Percentiles rank a stretch among this genome's conserved stretches.
Conservation (phyloP, 129 eudicot species). For the Sambucus nigra region DNA sequence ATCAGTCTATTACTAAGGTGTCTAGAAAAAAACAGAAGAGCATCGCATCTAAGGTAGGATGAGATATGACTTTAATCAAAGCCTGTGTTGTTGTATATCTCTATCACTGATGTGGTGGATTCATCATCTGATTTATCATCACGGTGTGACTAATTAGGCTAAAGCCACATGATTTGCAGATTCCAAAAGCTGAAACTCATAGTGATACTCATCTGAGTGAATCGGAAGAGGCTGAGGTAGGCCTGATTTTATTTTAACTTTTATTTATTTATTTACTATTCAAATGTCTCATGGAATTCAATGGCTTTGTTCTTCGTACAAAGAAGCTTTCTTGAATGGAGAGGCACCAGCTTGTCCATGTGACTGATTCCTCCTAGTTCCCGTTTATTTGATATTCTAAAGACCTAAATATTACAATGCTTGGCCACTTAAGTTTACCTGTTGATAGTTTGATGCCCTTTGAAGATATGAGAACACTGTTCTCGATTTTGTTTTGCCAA, state of each 20-base stretch:
- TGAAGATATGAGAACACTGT: too few species aligned
- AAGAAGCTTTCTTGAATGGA: background rate
- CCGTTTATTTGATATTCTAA: too few species aligned
- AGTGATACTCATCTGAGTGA: constrained; percentile 27
- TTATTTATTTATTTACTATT: constrained; percentile 3
- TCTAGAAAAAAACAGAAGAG: constrained; percentile 54
- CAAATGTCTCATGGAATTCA: constrained; percentile 4
- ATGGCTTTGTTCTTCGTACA: background rate
- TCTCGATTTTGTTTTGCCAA: too few species aligned
- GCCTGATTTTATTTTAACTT: constrained; percentile 7
- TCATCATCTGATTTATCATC: constrained; percentile 11
- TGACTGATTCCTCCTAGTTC: too few species aligned
- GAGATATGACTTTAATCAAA: background rate
- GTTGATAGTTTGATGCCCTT: too few species aligned
- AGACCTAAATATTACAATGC: too few species aligned
- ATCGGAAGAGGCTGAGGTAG: constrained; percentile 43
- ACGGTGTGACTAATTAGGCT: constrained; percentile 15
- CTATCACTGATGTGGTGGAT: background rate
- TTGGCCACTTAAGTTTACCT: too few species aligned
- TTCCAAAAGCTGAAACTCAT: constrained; percentile 34
- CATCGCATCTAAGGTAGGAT: constrained; percentile 52
- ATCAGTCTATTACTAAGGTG: constrained; percentile 31
- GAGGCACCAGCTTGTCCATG: background rate
- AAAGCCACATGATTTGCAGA: constrained; percentile 27
- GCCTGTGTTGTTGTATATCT: constrained; percentile 1